These are phyloP conservation scores for Aspergillus fischeri DNA, from an alignment of 2,329 filamentous ascomycete genomes.

Conservation along the genomic window DNA sequence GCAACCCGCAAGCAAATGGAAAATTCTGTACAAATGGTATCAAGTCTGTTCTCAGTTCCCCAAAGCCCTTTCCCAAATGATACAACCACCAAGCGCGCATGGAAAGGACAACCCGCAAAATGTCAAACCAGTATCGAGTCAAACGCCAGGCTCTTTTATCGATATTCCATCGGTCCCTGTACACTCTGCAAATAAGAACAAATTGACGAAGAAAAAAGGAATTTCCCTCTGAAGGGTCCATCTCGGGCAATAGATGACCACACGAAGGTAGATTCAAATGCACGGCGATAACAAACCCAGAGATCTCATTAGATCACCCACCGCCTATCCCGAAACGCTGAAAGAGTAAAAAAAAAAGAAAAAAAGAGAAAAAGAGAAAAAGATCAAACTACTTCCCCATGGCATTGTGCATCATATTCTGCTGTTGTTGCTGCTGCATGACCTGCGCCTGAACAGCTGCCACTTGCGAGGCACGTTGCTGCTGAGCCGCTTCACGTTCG, in stretches of 20 bases:
- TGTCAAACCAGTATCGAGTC: slow-evolving; percentile 11
- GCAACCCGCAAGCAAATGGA: slow-evolving; percentile 8
- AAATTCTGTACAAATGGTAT: slow-evolving; percentile 36
- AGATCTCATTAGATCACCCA: slow-evolving; percentile 14
- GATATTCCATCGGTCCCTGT: slow-evolving; percentile 19
- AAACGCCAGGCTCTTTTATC: slow-evolving; percentile 25
- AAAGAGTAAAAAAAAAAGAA: slow-evolving; percentile 1
- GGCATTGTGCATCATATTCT: slow-evolving; percentile 41
- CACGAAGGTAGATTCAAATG: background rate
- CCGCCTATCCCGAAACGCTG: background rate
- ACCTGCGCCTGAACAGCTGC: slow-evolving; percentile 31
- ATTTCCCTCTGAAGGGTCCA: background rate
- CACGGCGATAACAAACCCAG: background rate
- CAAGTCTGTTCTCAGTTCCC: slow-evolving; percentile 23
- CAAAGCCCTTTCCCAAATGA: slow-evolving; percentile 23
- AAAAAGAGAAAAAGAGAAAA: too few relatives aligned
- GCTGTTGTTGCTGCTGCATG: slow-evolving; percentile 36
- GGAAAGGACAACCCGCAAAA: slow-evolving; percentile 16
- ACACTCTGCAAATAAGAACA: slow-evolving; percentile 16
- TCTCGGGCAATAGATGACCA: background rate
- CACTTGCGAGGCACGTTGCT: slow-evolving; percentile 28
- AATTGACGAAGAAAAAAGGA: background rate
- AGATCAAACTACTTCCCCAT: slow-evolving; percentile 28
- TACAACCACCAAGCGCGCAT: slow-evolving; percentile 22
- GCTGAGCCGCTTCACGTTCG: slow-evolving; percentile 31